A percentile compares a stretch with the other conserved stretches of the same genome.
phyloP scores from a whole-genome alignment of 1,284 basidiomycete genomes.

The Fomitiporia mediterranea region DNA sequence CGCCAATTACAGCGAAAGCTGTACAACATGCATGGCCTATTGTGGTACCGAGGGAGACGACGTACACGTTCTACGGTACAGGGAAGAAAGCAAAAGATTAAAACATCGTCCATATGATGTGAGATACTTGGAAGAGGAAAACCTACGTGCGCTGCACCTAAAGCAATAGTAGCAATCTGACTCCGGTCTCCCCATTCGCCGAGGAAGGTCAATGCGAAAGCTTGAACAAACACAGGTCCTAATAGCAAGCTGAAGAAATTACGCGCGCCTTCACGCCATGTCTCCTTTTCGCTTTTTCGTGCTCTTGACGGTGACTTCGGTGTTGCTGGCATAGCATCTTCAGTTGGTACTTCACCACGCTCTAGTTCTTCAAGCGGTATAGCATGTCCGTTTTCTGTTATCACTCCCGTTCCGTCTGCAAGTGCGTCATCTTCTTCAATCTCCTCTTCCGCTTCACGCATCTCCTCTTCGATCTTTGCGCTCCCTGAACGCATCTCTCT shows the following conservation, averaged over 20 bases:
- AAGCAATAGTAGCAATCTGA: slow-evolving; percentile 95
- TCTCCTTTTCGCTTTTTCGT: slow-evolving; percentile 25
- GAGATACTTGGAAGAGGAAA: slow-evolving; percentile 21
- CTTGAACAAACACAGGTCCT: slow-evolving; percentile 93
- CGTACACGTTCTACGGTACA: slow-evolving; percentile 57
- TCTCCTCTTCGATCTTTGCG: slow-evolving; percentile 86
- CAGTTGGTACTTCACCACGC: slow-evolving; percentile 39
- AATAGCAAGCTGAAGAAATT: slow-evolving; percentile 83
- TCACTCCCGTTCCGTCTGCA: slow-evolving; percentile 38
- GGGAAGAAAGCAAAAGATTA: slow-evolving; percentile 13
- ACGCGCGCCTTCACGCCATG: slow-evolving; percentile 57
- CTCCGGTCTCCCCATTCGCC: slow-evolving; percentile 99
- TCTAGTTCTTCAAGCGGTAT: slow-evolving; percentile 64
- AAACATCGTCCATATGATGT: neutral
- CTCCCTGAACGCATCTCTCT: slow-evolving; percentile 69
- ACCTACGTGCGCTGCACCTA: slow-evolving; percentile 92
- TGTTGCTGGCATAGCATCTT: neutral
- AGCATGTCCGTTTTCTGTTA: slow-evolving; percentile 31
- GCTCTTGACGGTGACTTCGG: neutral
- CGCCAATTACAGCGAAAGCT: slow-evolving; percentile 83
- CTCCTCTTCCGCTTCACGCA: slow-evolving; percentile 89
- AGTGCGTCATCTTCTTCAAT: slow-evolving; percentile 66
- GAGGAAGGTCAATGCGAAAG: slow-evolving; percentile 92
- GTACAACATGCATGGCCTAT: slow-evolving; percentile 90
- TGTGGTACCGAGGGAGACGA: slow-evolving; percentile 88